Base-by-base conservation (phyloP, 2,329 filamentous ascomycete species). In the Neoscytalidium dimidiatum region DNA sequence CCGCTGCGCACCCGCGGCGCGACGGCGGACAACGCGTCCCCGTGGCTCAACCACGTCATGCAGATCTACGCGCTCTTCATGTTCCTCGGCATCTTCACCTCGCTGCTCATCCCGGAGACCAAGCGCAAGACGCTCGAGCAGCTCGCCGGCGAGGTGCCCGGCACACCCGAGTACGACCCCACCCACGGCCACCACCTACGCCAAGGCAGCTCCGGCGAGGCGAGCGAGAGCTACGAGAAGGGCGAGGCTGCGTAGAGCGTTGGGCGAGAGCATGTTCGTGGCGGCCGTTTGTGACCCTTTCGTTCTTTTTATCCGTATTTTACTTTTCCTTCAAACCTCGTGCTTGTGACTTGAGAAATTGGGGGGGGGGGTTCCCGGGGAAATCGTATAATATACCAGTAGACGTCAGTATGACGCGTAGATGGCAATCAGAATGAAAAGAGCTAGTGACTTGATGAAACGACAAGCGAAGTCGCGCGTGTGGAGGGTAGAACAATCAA, bases 31-130 rank as follows among this genome's bases (percentile, higher is more conserved):
- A 78, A 80, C 21, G 84, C 84, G 0, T 81, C 77, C 1, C 90
- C 89, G 1, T 90, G 89, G 85, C 83, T 94, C 62, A 85, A 91
- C 74, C 87, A 90, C 64, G 85, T 94, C 41, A 88, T 94, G 81
- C 84, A 92, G 74, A 90, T 93, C 41, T 93, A 92, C 75, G 90
- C 90, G 0, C 81, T 92, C 9, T 93, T 94, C 81, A 94, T 93
- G 91, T 82, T 94, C 5, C 84, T 85, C 60, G 92, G 92, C 38
- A 85, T 86, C 52, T 77, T 92, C 52, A 86, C 87, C 2, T 88
- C 88, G 1, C 79, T 93, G 3, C 78, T 94, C n/a, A 88, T 94
- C 23, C 90, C 90, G 0, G 91, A 93, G 78, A 93, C 89, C 0
- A 92, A 90, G 79, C 84, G 89, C 1, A 83, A 87, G 74, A 92